phyloP scores from a whole-genome alignment of 768 basidiomycete genomes.

The Bullera alba region DNA sequence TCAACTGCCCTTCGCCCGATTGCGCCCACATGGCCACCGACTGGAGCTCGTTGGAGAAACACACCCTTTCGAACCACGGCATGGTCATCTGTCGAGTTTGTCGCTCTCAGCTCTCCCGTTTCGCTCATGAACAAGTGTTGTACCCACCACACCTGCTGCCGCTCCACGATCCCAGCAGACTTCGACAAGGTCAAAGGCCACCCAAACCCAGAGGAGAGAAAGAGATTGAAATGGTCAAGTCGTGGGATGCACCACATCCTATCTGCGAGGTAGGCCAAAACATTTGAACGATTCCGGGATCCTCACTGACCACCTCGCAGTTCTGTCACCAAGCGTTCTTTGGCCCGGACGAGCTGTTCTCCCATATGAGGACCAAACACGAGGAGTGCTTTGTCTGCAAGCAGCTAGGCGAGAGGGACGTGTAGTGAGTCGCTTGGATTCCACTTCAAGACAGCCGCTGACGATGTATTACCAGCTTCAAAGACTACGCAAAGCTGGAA shows the following conservation, averaged over 20 bases:
- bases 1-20: conserved; percentile 80
- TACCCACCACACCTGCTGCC: conserved; percentile 63
- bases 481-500: conserved; percentile 66
- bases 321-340: conserved; percentile 94
- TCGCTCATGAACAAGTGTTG: conserved; percentile 85
- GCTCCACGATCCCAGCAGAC: conserved; percentile 68
- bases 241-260: conserved; percentile 45
- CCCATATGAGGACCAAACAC: conserved; percentile 86
- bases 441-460: not conserved
- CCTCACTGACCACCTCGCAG: conserved; percentile 28
- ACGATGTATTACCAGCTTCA: conserved; percentile 54
- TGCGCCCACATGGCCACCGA: conserved; percentile 79
- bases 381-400: conserved; percentile 97
- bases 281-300: not conserved
- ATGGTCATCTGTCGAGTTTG: conserved; percentile 83
- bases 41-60: conserved; percentile 83
- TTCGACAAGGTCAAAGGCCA: conserved; percentile 35
- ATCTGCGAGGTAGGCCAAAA: conserved; percentile 43
- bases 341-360: conserved; percentile 82
- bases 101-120: conserved; percentile 82
- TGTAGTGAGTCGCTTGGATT: conserved; percentile 62
- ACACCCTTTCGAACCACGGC: conserved; percentile 67
- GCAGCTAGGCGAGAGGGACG: conserved; percentile 65
- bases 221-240: conserved; percentile 40
- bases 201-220: conserved; percentile 33